A percentile compares a stretch with the other conserved stretches of the same genome.
Conservation (phyloP, 306 rosid species). For the Lablab purpureus region DNA sequence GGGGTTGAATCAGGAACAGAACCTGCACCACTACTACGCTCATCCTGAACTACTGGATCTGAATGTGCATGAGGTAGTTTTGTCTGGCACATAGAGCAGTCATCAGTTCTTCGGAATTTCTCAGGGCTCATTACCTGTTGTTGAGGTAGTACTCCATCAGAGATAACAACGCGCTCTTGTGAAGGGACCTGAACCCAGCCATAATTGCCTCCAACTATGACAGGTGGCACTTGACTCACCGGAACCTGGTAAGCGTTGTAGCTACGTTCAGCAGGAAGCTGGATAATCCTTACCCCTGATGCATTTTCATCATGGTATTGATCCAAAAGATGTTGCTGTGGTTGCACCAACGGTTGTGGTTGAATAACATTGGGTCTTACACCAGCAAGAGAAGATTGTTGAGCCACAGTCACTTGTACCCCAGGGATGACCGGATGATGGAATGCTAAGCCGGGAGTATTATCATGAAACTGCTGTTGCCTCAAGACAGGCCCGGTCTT, state of each 20-base stretch:
- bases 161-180: constrained; percentile 58
- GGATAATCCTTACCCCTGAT: constrained; percentile 66
- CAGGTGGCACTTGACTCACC: constrained; percentile 61
- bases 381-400: constrained; percentile 60
- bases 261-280: constrained; percentile 71
- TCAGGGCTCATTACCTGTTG: constrained; percentile 63
- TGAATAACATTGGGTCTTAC: constrained; percentile 62
- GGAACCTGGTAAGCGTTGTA: constrained; percentile 67
- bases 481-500: constrained; percentile 53
- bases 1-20: constrained; percentile 59
- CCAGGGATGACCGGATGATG: constrained; percentile 68
- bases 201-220: constrained; percentile 60
- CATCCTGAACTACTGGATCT: constrained; percentile 69
- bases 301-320: constrained; percentile 64
- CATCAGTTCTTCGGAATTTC: constrained; percentile 57
- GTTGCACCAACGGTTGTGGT: constrained; percentile 63
- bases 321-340: constrained; percentile 62
- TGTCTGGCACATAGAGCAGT: constrained; percentile 78
- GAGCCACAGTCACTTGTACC: constrained; percentile 61
- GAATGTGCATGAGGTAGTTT: constrained; percentile 89
- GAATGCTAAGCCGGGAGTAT: constrained; percentile 50
- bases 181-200: constrained; percentile 77
- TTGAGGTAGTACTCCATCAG: constrained; percentile 65
- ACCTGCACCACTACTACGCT: constrained; percentile 50
- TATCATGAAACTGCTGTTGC: constrained; percentile 65